Percentiles rank a stretch among this genome's conserved stretches.
phyloP scores from a whole-genome alignment of 163 green algal species.

The Chloromonas sp. region DNA sequence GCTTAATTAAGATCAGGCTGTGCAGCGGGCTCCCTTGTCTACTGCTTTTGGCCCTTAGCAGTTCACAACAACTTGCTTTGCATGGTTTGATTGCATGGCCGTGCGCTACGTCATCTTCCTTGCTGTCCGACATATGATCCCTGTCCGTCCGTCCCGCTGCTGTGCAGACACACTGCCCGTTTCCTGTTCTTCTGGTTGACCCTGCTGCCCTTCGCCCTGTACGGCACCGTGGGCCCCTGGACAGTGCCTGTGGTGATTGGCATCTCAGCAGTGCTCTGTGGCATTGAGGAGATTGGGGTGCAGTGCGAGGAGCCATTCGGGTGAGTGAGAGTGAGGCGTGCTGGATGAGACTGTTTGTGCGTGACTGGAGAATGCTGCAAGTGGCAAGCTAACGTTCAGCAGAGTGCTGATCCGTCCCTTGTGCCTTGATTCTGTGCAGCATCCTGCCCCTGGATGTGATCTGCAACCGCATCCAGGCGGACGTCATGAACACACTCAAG shows the following conservation, averaged over 20 bases:
- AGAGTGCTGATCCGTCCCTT: not conserved
- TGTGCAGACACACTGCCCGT: constrained; percentile 25
- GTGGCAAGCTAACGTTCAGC: not conserved
- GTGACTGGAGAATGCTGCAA: not conserved
- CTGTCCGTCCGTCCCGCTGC: not conserved
- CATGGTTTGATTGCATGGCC: no score
- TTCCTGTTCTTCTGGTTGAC: constrained; percentile 55
- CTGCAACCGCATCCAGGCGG: constrained; percentile 36
- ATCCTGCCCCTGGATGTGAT: constrained; percentile 42
- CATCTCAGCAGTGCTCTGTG: constrained; percentile 48
- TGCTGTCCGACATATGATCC: no score
- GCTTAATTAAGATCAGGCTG: no score
- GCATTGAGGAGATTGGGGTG: constrained; percentile 58
- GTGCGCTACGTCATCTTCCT: no score
- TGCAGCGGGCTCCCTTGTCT: no score
- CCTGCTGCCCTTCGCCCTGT: constrained; percentile 54
- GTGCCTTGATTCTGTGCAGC: not conserved
- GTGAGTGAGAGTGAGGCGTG: not conserved
- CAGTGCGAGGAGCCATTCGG: constrained; percentile 43
- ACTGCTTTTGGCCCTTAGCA: no score
- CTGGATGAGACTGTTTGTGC: not conserved
- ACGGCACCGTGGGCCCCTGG: constrained; percentile 21
- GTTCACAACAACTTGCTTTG: no score
- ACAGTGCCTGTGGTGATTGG: constrained; percentile 31
- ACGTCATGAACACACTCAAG: constrained; percentile 33